Base-by-base conservation (phyloP, 1,284 basidiomycete genomes). In the Cryptococcus amylolentus region DNA sequence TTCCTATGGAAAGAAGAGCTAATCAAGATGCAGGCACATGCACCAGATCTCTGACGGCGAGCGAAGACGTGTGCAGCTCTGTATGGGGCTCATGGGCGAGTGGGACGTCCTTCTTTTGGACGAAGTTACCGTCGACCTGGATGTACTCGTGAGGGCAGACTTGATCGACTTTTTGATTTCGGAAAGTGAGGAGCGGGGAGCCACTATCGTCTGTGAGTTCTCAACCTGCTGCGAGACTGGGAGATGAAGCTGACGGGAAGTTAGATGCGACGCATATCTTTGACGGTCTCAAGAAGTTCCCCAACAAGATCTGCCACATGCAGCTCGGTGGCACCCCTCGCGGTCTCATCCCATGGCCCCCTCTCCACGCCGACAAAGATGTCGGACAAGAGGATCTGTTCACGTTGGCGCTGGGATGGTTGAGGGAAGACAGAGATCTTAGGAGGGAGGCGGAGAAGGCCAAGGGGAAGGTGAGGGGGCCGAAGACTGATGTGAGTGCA, bases 81-180 rank as follows among this genome's bases (percentile, higher is more conserved):
- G 90, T 64, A 95, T 97, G 83, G 96, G 96, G 2, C 82, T 99
- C 26, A 98, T 99, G 96, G 83, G 83, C 26, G 87, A 90, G 38
- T 99, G 93, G 92, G 88, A 96, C 66, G 83, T 98, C 20, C 79
- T 99, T 5, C 80, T 98, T 5, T 83, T 98, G 8, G 95, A 98
- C 70, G 96, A 99, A 81, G 93, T 98, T 52, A 98, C 95, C 0
- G 96, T 98, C 37, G 96, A 99, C 74, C 81, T 99, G n/a, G 96
- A 99, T 68, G 94, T 98, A 6, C 84, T 98, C 41, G 96, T 99
- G 44, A 86, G 96, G 47, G 86, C 90, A 51, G 90, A 96, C 62
- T 80, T 99, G 23, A 84, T 99, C 63, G 83, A 81, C 18, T 98
- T 98, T 77, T 82, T 99, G 44, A 87, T 87, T 62, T 78, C 83